Conservation (phyloP, 2,329 filamentous ascomycete genomes). For the Trichoderma polysporum region DNA sequence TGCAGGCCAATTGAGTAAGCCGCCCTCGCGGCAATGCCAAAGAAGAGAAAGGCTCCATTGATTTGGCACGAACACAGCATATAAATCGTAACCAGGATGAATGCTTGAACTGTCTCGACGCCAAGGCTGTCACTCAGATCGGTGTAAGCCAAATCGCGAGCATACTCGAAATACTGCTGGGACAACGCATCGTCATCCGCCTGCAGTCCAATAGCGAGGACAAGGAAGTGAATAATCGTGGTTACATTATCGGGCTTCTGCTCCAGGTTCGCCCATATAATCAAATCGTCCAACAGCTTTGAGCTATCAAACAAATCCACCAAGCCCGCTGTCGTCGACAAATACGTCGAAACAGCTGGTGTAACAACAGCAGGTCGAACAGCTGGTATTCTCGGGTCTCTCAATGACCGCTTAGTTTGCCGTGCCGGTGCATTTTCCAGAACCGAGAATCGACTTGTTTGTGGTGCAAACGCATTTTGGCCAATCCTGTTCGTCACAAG, state of each 20-base stretch:
- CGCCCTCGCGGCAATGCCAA: slow-evolving; percentile 52
- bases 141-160: slow-evolving; percentile 45
- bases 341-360: slow-evolving; percentile 37
- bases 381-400: slow-evolving; percentile 24
- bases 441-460: slow-evolving; percentile 50
- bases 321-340: slow-evolving; percentile 45
- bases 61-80: slow-evolving; percentile 57
- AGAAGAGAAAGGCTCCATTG: slow-evolving; percentile 55
- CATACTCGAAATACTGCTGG: slow-evolving; percentile 50
- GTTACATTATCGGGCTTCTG: slow-evolving; percentile 38
- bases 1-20: slow-evolving; percentile 55
- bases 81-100: slow-evolving; percentile 52
- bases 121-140: slow-evolving; percentile 48
- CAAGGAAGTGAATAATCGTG: slow-evolving; percentile 48
- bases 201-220: slow-evolving; percentile 51
- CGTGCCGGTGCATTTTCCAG: slow-evolving; percentile 44
- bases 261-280: slow-evolving; percentile 41
- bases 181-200: slow-evolving; percentile 42
- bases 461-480: slow-evolving; percentile 50
- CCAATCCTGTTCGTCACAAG: slow-evolving; percentile 51
- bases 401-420: slow-evolving; percentile 13
- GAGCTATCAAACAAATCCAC: slow-evolving; percentile 49
- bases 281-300: slow-evolving; percentile 41
- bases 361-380: slow-evolving; percentile 32
- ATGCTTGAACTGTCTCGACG: slow-evolving; percentile 50